These are phyloP conservation scores for Protea cynaroides DNA, from an alignment of 164 flowering plant genomes.

Conservation along the genomic window DNA sequence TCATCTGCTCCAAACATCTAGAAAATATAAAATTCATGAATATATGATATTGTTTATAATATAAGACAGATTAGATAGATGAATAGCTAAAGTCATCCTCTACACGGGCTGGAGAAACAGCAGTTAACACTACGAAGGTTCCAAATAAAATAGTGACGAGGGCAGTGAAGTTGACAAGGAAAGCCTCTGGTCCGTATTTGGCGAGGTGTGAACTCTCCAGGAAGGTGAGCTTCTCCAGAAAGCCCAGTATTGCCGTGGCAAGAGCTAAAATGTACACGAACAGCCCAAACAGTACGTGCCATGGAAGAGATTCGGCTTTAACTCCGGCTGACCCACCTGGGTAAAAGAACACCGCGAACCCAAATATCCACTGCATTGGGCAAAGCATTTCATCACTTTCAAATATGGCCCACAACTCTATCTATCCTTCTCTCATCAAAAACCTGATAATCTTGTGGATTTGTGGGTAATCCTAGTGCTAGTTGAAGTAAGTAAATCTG, in stretches of 20 bases:
- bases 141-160: conserved; percentile 54
- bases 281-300: conserved; percentile 80
- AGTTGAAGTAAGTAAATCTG: too few species aligned
- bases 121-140: conserved; percentile 46
- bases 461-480: too few species aligned
- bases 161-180: conserved; percentile 85
- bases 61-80: conserved; percentile 25
- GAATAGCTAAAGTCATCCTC: conserved; percentile 53
- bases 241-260: conserved; percentile 60
- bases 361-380: conserved; percentile 93
- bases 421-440: too few species aligned
- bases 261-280: conserved; percentile 63
- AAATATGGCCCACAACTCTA: not conserved
- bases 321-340: conserved; percentile 54
- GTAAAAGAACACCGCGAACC: conserved; percentile 68
- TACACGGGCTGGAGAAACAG: conserved; percentile 24
- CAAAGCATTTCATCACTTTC: conserved; percentile 7
- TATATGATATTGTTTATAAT: too few species aligned
- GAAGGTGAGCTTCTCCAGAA: conserved; percentile 92
- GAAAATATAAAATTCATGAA: too few species aligned
- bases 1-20: too few species aligned
- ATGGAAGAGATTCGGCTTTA: conserved; percentile 54
- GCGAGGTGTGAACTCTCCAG: conserved; percentile 64
- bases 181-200: conserved; percentile 77
- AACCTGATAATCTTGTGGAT: too few species aligned